Base-by-base conservation (phyloP, 495 filamentous ascomycete species). In the Copromyces sp. region DNA sequence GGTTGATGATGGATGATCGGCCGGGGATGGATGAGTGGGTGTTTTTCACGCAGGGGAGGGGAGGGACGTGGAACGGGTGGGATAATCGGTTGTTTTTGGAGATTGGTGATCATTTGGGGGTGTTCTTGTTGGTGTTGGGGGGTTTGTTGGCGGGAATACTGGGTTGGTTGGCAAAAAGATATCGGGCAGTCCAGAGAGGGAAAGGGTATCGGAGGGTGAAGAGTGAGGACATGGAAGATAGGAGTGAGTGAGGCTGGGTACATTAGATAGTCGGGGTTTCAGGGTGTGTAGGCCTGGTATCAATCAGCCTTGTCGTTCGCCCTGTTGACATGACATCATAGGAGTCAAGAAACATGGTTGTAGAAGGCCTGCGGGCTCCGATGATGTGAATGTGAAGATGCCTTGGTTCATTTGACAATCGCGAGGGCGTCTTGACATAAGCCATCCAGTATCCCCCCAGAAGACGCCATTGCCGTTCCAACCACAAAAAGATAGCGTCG, bases 31-130 rank as follows among this genome's bases (percentile, higher is more conserved):
- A 83, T 12, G 76, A 75, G 11, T 85, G 80, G 78, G 74, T 83
- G 0, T 84, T 79, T 68, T 86, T 84, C 72, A 82, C 78, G 2
- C 79, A 84, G 71, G 81, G 77, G 14, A 75, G 80, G 14, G 83
- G 83, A 8, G 81, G 82, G 9, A 80, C 80, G 7, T 86, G 84
- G 84, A 74, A 77, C n/a, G 79, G 82, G 70, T 86, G 84, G 84
- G 82, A 82, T 35, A 82, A 80, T 45, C 35, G 47, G 39, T 14
- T 80, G 70, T 79, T 79, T 37, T 44, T 71, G 72, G 39, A 61
- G 69, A 79, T 83, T 71, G 82, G 82, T 1, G 80, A 84, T 29
- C 79, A 84, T 35, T 72, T 82, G 37, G 32, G 77, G 17, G 16
- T 81, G 44, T 74, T 78, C 45, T 83, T 89, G 69, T 83, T 87